phyloP scores from a whole-genome alignment of 139 green algal genomes.

The Tetraselmis chui region DNA sequence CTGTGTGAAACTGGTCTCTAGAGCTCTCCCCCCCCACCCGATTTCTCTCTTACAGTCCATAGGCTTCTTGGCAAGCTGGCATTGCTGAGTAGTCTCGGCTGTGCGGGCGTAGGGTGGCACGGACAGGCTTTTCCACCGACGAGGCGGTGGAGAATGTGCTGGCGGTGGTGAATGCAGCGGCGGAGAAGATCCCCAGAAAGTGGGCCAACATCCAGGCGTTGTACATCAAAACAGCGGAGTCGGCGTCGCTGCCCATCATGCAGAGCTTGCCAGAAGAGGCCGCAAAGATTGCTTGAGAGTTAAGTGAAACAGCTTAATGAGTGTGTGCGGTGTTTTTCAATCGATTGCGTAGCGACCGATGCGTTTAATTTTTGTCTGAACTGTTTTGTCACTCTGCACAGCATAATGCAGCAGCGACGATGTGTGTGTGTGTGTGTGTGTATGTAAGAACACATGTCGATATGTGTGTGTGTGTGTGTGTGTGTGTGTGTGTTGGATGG shows the following conservation, averaged over 20 bases:
- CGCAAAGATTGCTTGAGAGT: slow-evolving; percentile 3
- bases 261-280: slow-evolving; percentile 43
- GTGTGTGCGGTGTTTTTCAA: too few species aligned
- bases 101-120: slow-evolving; percentile 31
- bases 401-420: too few species aligned
- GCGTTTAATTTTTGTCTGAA: too few species aligned
- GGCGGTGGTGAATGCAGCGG: slow-evolving; percentile 39
- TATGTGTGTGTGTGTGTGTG: too few species aligned
- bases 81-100: too few species aligned
- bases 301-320: background rate
- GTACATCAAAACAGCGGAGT: slow-evolving; percentile 69
- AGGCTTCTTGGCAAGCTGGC: background rate
- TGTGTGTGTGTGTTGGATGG: too few species aligned
- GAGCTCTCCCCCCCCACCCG: too few species aligned
- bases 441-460: too few species aligned
- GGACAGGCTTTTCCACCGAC: slow-evolving; percentile 29
- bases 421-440: too few species aligned
- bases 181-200: slow-evolving; percentile 64
- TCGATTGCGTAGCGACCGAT: too few species aligned
- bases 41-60: background rate
- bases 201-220: slow-evolving; percentile 60
- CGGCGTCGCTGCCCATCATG: slow-evolving; percentile 72
- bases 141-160: slow-evolving; percentile 61
- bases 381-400: too few species aligned
- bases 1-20: too few species aligned